Base-by-base conservation (phyloP, 139 green algal species). In the Micractinium sp. region DNA sequence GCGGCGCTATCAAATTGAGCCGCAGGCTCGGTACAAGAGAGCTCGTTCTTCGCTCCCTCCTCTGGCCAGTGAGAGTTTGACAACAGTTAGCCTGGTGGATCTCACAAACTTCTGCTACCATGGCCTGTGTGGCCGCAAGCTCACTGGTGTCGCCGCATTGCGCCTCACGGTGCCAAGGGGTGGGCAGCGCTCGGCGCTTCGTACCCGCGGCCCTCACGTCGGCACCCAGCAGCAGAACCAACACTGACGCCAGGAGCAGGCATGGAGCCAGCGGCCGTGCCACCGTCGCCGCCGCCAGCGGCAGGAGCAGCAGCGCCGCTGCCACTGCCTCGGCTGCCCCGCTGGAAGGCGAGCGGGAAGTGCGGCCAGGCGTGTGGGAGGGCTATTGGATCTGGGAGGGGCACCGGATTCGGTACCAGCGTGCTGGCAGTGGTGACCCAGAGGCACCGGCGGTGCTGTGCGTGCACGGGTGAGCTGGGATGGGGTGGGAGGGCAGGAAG, bases 381-480 rank as follows among this genome's bases (percentile, higher is more conserved):
- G 93, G 89, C 33, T 94, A 91, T 74, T 99, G 96, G 95, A 60
- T 36, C 4, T 99, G 97, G 97, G 47, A 93, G 16, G 96, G 95
- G 0, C 90, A 98, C 85, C 92, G 88, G 14, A 98, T 99, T 13
- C 92, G 97, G 15, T 99, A 99, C 89, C 95, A 98, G 85, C 73
- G 88, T 3, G 91, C 81, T 25, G 88, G 90, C 33, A 92, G 91
- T 31, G 92, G 91, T 18, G 89, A 90, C 31, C 18, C 67, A 14
- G 92, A 89, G 3, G 83, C 79, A 27, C 89, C 91, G 83, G 36
- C 75, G 13, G 73, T 91, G 82, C 71, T 92, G 27, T 85, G 53
- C 74, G 81, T 89, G 16, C 83, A 85, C 53, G 85, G 35, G 56
- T 63, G 77, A 38, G 88, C 35, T 19, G 4, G 19, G 31, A 2